Evolutionary conservation across 495 filamentous ascomycete species (phyloP).

Genomic region (Neohortaea acidophila): DNA sequence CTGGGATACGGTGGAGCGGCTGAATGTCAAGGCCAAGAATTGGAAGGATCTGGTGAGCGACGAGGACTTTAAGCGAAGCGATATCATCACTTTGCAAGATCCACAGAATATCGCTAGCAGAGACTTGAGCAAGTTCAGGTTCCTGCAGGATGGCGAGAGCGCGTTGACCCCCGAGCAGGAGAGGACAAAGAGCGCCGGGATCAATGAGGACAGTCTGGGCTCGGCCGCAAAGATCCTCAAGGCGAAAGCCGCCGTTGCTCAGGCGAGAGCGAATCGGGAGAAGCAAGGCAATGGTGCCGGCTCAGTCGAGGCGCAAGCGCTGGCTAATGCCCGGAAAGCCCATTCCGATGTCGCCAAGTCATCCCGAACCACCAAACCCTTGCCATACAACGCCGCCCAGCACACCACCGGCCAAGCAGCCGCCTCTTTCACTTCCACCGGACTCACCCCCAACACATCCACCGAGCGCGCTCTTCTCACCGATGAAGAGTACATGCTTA

Average conservation of each 20-base stretch:
- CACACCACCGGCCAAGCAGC: constrained; percentile 88
- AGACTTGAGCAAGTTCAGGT: constrained; percentile 80
- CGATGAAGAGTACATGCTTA: constrained; percentile 92
- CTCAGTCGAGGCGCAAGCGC: constrained; percentile 25
- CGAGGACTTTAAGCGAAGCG: constrained; percentile 70
- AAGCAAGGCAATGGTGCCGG: constrained; percentile 19
- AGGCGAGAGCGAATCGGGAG: constrained; percentile 49
- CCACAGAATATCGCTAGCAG: constrained; percentile 76
- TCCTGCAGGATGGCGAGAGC: constrained; percentile 66
- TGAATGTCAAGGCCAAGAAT: constrained; percentile 96
- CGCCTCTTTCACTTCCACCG: constrained; percentile 87
- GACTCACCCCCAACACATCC: constrained; percentile 79
- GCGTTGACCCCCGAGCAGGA: constrained; percentile 49
- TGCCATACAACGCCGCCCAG: constrained; percentile 68
- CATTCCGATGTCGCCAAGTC: constrained; percentile 25
- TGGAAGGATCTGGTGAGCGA: constrained; percentile 88
- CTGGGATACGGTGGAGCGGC: constrained; percentile 82
- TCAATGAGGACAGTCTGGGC: constrained; percentile 65
- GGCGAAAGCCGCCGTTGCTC: constrained; percentile 79
- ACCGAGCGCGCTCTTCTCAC: constrained; percentile 69
- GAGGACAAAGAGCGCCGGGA: constrained; percentile 42
- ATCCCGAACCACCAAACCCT: constrained; percentile 30
- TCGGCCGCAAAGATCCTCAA: constrained; percentile 76
- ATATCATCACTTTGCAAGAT: constrained; percentile 94
- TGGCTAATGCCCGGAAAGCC: constrained; percentile 28